phyloP scores from a whole-genome alignment of 768 basidiomycete genomes.

The Rhizopogon vulgaris region DNA sequence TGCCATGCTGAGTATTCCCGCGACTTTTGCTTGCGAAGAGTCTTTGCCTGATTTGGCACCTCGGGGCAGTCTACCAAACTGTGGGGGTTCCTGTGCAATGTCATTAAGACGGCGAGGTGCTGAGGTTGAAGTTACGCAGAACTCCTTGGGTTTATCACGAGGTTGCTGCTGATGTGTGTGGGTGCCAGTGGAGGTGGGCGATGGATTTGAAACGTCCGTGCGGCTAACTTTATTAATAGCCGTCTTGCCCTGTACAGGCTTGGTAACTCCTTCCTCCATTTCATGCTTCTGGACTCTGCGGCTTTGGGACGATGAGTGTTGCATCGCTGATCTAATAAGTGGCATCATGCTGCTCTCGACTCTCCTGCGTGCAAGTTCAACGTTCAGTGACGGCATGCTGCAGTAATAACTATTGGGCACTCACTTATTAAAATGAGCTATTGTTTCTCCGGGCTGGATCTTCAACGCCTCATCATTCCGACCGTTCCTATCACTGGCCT shows the following conservation, averaged over 20 bases:
- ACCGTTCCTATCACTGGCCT: slow-evolving; percentile 7
- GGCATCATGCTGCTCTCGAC: slow-evolving; percentile 71
- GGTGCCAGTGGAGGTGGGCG: slow-evolving; percentile 5
- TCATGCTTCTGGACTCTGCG: slow-evolving; percentile 38
- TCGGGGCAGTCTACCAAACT: slow-evolving; percentile 50
- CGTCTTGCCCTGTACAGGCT: slow-evolving; percentile 11
- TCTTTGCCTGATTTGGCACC: slow-evolving; percentile 27
- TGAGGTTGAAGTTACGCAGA: slow-evolving; percentile 42
- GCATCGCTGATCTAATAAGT: slow-evolving; percentile 54
- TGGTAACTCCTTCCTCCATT: slow-evolving; percentile 17
- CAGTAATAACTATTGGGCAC: slow-evolving; percentile 13
- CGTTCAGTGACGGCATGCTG: slow-evolving; percentile 7
- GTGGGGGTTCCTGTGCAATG: slow-evolving; percentile 63
- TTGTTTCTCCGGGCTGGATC: slow-evolving; percentile 64
- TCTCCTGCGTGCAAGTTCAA: slow-evolving; percentile 37
- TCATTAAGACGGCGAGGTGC: slow-evolving; percentile 66
- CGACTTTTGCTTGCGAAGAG: slow-evolving; percentile 25
- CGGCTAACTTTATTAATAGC: slow-evolving; percentile 7
- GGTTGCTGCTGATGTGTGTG: slow-evolving; percentile 9
- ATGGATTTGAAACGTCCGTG: slow-evolving; percentile 9
- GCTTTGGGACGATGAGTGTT: slow-evolving; percentile 44
- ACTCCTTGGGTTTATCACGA: slow-evolving; percentile 35
- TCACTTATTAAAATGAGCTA: slow-evolving; percentile 73
- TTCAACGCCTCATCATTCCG: slow-evolving; percentile 24
- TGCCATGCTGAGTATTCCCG: slow-evolving; percentile 60